Evolutionary conservation across 257 asterid genomes (phyloP).

Genomic region (Solanum megistacrolobum): DNA sequence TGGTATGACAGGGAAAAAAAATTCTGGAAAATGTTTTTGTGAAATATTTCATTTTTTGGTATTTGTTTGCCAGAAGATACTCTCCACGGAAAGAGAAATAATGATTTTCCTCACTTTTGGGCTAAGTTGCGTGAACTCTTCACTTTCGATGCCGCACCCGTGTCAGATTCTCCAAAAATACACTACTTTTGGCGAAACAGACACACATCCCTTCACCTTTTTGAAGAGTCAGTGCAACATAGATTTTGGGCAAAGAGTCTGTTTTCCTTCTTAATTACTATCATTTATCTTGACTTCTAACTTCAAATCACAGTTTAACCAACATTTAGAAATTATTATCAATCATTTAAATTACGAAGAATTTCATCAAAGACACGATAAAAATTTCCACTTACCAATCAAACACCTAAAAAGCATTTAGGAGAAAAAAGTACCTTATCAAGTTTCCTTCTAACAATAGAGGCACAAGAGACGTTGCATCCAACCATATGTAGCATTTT

Average conservation of each 20-base stretch:
- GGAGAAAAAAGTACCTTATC: conserved; percentile 8
- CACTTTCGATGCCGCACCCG: too few species aligned
- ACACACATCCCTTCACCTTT: too few species aligned
- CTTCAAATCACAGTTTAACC: neutral
- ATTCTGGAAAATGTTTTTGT: neutral
- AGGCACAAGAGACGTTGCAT: conserved; percentile 7
- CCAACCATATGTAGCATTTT: conserved; percentile 15
- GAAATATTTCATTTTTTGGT: neutral
- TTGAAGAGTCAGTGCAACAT: too few species aligned
- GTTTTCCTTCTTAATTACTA: neutral
- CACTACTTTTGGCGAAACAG: too few species aligned
- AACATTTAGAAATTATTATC: neutral
- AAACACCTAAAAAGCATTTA: neutral
- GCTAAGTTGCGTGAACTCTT: too few species aligned
- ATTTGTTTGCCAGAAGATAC: neutral
- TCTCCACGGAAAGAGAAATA: neutral
- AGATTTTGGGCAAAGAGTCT: neutral
- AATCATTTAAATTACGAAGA: neutral
- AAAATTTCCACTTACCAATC: neutral
- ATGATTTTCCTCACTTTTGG: neutral
- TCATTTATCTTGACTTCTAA: neutral
- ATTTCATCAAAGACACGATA: neutral
- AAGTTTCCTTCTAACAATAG: conserved; percentile 1
- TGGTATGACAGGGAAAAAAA: neutral
- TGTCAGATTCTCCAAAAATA: too few species aligned